phyloP scores from a whole-genome alignment of 805 yeast species.

The Diddensiella transvaalensis region DNA sequence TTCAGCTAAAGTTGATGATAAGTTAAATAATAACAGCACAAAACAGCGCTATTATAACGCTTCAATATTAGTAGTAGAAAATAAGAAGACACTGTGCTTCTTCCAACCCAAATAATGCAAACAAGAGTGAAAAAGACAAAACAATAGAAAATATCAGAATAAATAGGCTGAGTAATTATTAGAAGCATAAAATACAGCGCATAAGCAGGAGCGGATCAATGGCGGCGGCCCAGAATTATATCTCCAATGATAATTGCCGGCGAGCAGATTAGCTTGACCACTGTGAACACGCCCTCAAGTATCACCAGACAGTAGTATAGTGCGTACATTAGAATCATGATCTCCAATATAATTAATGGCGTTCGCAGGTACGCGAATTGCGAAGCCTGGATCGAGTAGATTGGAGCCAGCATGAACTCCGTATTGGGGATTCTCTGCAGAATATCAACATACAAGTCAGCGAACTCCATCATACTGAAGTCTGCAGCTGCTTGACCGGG shows the following conservation, averaged over 20 bases:
- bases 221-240: conserved; percentile 2
- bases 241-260: conserved; percentile 21
- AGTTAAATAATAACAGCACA: too few species aligned
- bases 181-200: too few species aligned
- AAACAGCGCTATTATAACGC: too few species aligned
- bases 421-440: conserved; percentile 10
- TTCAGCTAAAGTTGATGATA: too few species aligned
- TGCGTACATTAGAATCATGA: conserved; percentile 16
- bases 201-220: not conserved
- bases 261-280: conserved; percentile 22
- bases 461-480: conserved; percentile 1
- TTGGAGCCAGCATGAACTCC: conserved; percentile 12
- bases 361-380: conserved; percentile 8
- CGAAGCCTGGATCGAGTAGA: conserved; percentile 9
- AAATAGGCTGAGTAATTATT: too few species aligned
- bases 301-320: conserved; percentile 16
- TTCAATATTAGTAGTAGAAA: too few species aligned
- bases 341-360: conserved; percentile 15
- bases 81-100: too few species aligned
- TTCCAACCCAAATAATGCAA: too few species aligned
- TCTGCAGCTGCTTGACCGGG: not conserved
- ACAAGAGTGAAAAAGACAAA: too few species aligned
- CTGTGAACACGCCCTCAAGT: conserved; percentile 17
- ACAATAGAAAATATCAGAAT: too few species aligned
- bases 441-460: conserved; percentile 7